phyloP scores from a whole-genome alignment of 257 asterid genomes.

The Ajuga chamaepitys region DNA sequence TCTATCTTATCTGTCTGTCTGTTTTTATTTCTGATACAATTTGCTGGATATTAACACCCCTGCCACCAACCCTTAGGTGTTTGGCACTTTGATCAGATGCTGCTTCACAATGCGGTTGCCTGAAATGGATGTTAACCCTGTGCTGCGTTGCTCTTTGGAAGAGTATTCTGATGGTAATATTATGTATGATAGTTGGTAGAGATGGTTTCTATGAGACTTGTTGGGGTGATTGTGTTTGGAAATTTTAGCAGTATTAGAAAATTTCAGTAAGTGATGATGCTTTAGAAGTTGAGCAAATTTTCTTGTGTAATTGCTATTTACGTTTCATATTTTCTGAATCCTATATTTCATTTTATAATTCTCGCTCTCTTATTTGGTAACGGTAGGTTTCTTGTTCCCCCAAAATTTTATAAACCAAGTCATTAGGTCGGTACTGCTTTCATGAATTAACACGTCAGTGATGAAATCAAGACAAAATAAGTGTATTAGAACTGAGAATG shows the following conservation, averaged over 20 bases:
- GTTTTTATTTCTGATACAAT: background rate
- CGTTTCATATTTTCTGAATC: too few relatives aligned
- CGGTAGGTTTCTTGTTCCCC: too few relatives aligned
- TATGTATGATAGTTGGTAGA: background rate
- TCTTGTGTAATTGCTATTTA: too few relatives aligned
- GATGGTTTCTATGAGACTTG: background rate
- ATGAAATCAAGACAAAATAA: too few relatives aligned
- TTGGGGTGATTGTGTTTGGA: slow-evolving; percentile 4
- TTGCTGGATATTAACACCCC: background rate
- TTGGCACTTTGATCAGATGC: slow-evolving; percentile 77
- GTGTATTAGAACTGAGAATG: too few relatives aligned
- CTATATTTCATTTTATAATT: too few relatives aligned
- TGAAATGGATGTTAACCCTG: slow-evolving; percentile 18
- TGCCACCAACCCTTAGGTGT: slow-evolving; percentile 25
- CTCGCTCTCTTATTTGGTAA: too few relatives aligned
- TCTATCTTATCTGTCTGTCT: background rate
- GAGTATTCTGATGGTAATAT: background rate
- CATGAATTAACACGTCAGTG: too few relatives aligned
- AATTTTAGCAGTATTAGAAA: background rate
- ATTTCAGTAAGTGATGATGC: background rate
- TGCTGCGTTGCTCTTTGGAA: background rate
- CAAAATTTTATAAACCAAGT: too few relatives aligned
- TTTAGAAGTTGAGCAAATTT: background rate
- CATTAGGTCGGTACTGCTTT: too few relatives aligned
- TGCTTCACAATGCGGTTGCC: slow-evolving; percentile 39